Percentiles rank a stretch among this genome's conserved stretches.
Conservation (phyloP, 352 stramenopile species). For the Globisporangium abappressorium region DNA sequence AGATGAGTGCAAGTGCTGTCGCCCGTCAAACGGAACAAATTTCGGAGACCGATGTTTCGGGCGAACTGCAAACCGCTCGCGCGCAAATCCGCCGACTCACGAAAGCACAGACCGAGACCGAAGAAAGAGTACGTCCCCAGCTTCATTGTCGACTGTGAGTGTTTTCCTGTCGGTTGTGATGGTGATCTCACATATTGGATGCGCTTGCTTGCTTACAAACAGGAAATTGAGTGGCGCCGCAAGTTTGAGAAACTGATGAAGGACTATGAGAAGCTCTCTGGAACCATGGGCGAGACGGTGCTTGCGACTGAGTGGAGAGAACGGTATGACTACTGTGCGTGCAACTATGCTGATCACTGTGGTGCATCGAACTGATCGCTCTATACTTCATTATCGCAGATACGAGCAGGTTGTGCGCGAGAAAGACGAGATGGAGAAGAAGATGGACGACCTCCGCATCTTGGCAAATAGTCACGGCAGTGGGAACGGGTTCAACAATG, state of each 20-base stretch:
- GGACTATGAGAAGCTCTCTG: conserved; percentile 85
- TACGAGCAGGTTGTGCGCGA: conserved; percentile 76
- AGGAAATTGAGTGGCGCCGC: conserved; percentile 78
- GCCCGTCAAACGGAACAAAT: conserved; percentile 79
- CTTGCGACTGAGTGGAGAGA: conserved; percentile 84
- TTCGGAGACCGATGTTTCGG: conserved; percentile 64
- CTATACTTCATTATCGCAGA: conserved; percentile 19
- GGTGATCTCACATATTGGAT: background rate
- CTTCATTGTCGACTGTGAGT: background rate
- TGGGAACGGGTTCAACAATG: conserved; percentile 20
- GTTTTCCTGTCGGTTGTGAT: background rate
- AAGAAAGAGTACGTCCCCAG: conserved; percentile 51
- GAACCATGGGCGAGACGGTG: conserved; percentile 82
- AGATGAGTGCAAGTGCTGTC: conserved; percentile 80
- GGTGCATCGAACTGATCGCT: background rate
- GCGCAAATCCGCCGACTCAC: conserved; percentile 72
- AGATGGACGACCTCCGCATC: conserved; percentile 62
- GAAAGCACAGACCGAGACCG: conserved; percentile 67
- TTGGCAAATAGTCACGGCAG: conserved; percentile 30
- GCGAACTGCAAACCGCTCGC: conserved; percentile 69
- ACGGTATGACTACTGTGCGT: conserved; percentile 26
- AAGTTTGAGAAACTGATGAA: conserved; percentile 85
- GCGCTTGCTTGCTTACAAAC: background rate
- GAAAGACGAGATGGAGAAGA: conserved; percentile 75
- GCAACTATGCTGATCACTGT: background rate